Conservation (phyloP, 495 filamentous ascomycete species). For the Glonium stellatum region DNA sequence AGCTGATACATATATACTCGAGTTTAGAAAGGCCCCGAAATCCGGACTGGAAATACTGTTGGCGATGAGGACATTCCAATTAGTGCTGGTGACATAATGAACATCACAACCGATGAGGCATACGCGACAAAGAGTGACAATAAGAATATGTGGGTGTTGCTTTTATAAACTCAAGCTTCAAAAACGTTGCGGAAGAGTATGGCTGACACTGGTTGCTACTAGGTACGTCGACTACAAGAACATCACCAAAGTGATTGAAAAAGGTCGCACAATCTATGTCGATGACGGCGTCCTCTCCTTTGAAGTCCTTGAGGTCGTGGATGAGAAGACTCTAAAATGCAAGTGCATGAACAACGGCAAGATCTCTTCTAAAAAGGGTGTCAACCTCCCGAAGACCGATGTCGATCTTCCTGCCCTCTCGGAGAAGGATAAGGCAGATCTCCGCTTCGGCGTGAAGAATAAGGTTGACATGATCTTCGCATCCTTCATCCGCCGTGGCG, state of each 20-base stretch:
- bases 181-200: not conserved
- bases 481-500: conserved; percentile 90
- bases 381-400: conserved; percentile 97
- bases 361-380: conserved; percentile 96
- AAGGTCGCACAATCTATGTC: conserved; percentile 95
- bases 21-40: conserved; percentile 85
- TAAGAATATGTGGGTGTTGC: conserved; percentile 75
- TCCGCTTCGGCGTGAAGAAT: conserved; percentile 95
- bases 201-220: conserved; percentile 4
- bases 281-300: conserved; percentile 97
- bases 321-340: conserved; percentile 79
- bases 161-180: not conserved
- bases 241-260: conserved; percentile 93
- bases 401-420: conserved; percentile 96
- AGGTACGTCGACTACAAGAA: conserved; percentile 99
- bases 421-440: conserved; percentile 94
- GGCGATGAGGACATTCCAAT: conserved; percentile 84
- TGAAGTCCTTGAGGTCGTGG: conserved; percentile 78
- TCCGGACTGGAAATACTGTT: conserved; percentile 88
- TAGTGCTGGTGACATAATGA: conserved; percentile 69
- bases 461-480: conserved; percentile 98
- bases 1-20: not conserved
- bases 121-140: conserved; percentile 77
- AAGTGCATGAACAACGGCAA: conserved; percentile 91
- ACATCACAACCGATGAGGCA: conserved; percentile 95